Evolutionary conservation across 2,329 filamentous ascomycete species (phyloP), one percentile per base, ranked within the genome.

Genomic region (Cylindrodendrum hubeiense): DNA sequence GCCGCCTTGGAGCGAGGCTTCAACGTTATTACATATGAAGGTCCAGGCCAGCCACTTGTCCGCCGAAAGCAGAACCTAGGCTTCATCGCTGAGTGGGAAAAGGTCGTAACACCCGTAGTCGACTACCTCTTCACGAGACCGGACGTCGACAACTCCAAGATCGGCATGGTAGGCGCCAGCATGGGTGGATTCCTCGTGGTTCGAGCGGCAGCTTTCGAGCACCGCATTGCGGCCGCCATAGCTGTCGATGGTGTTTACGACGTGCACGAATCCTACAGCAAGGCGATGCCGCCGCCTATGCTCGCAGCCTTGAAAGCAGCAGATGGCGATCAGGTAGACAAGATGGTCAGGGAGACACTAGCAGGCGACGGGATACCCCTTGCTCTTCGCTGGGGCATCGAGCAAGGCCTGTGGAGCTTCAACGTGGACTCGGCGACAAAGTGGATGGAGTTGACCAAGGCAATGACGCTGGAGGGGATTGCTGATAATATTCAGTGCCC

Each of bases 71-170:
- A 85, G 53, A 71, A 77, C 12, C 53, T 83, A 0, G 82, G 82
- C 2, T 85, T 85, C 69, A 84, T 83, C 56, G 71, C 75, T 0
- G 76, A 84, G 5, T 85, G 82, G 82, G 80, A 83, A 68, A 72
- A 71, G 12, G 81, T 80, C 2, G 75, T 81, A 7, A 79, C 75
- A 0, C 81, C 81, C 0, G 71, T 84, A 2, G 71, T 85, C 3
- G 81, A 84, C 69, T 79, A 81, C 46, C 67, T 79, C 4, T 53
- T 77, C 26, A 62, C 67, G 1, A 60, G 67, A 3, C 53, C 57
- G 4, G 69, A 74, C 3, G 79, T 82, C 6, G 77, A 80, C 57
- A 51, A 62, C 10, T 37, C 67, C 72, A 57, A 77, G 56, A 57
- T 84, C 22, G 81, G 70, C 9, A 71, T 82, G 8, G 44, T 82